A percentile compares a stretch with the other conserved stretches of the same genome.
These are phyloP conservation scores for Vaucheria bursata DNA, from an alignment of 352 stramenopile species.

Conservation along the genomic window DNA sequence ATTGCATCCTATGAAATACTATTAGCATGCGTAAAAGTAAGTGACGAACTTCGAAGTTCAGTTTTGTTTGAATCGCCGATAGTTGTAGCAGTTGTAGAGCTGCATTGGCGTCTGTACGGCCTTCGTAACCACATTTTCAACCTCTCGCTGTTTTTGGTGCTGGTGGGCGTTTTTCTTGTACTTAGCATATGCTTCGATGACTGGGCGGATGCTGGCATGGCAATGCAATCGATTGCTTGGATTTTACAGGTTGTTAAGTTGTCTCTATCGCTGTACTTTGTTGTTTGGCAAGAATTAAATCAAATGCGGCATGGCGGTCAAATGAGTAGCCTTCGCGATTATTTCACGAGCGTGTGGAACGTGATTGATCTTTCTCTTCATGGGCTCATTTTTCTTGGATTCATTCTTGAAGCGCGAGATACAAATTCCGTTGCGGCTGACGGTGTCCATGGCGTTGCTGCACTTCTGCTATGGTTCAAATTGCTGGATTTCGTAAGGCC, in stretches of 20 bases:
- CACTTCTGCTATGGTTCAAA: constrained; percentile 8
- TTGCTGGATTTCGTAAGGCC: background rate
- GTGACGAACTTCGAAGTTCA: background rate
- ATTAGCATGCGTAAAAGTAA: too few species aligned
- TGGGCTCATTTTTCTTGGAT: background rate
- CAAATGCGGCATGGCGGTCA: background rate
- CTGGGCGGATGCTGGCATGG: too few species aligned
- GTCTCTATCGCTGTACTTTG: background rate
- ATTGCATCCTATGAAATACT: too few species aligned
- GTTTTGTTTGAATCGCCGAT: background rate
- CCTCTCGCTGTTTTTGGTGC: background rate
- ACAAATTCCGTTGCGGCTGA: background rate
- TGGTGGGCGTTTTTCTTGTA: background rate
- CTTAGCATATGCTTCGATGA: background rate
- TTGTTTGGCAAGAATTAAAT: background rate
- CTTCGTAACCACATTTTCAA: background rate
- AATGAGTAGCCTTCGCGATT: background rate
- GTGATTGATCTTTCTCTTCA: background rate
- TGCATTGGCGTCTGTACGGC: background rate
- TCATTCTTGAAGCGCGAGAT: background rate
- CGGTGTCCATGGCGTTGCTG: background rate
- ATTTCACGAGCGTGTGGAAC: background rate
- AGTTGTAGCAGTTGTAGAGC: background rate
- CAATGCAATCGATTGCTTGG: background rate
- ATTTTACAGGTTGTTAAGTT: background rate